These are phyloP conservation scores for Naganishia vishniacii DNA, from an alignment of 768 basidiomycete genomes.

Conservation along the genomic window DNA sequence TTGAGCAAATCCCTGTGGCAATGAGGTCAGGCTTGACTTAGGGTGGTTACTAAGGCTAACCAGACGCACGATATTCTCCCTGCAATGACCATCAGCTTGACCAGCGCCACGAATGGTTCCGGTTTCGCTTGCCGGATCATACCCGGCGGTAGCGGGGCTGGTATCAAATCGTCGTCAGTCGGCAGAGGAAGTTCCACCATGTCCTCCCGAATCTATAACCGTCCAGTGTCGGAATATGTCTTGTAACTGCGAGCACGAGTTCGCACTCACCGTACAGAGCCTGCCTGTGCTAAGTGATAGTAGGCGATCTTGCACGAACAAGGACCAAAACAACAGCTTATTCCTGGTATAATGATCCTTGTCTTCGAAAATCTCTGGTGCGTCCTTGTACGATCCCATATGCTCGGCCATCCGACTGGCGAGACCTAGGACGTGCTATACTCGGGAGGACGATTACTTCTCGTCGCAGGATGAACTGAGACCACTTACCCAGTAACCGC, in stretches of 20 bases:
- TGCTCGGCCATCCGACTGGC: constrained; percentile 44
- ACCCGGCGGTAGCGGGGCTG: constrained; percentile 36
- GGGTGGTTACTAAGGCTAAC: neutral
- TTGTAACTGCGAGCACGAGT: neutral
- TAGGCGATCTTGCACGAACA: constrained; percentile 45
- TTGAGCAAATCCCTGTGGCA: constrained; percentile 30
- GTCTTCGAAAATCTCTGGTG: constrained; percentile 42
- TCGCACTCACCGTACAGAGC: constrained; percentile 14
- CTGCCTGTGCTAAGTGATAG: constrained; percentile 39
- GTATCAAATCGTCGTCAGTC: constrained; percentile 41
- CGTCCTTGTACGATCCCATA: constrained; percentile 39
- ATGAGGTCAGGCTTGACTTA: neutral
- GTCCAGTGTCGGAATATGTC: constrained; percentile 30
- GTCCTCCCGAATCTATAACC: constrained; percentile 40
- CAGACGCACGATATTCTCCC: constrained; percentile 41
- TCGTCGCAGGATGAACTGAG: neutral
- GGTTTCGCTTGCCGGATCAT: constrained; percentile 27
- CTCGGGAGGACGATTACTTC: neutral
- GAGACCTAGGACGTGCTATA: constrained; percentile 38
- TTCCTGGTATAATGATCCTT: constrained; percentile 40
- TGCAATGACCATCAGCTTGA: constrained; percentile 45
- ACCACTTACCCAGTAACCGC: constrained; percentile 40
- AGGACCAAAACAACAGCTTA: constrained; percentile 40
- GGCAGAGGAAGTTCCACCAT: constrained; percentile 46
- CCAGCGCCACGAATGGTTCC: constrained; percentile 42